A percentile compares a stretch with the other conserved stretches of the same genome.
These are phyloP conservation scores for Dothiorella sarmentorum DNA, from an alignment of 2,329 filamentous ascomycete species.

Conservation along the genomic window DNA sequence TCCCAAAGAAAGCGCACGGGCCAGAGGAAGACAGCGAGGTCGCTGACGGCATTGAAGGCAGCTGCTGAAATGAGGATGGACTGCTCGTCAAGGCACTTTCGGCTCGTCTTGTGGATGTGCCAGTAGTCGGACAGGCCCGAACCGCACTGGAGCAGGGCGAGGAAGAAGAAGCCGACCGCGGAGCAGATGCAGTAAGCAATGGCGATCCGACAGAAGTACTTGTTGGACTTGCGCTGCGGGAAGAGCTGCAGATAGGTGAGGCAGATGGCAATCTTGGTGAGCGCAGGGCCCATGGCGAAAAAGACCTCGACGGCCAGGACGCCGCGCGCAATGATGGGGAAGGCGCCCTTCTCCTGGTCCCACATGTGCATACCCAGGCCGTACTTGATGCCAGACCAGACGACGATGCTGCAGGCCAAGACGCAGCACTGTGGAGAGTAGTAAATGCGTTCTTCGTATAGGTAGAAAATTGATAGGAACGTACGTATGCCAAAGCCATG, in stretches of 20 bases:
- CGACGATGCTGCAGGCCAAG: no score
- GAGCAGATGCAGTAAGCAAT: slow-evolving; percentile 25
- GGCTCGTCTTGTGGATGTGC: not conserved
- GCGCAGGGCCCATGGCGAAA: not conserved
- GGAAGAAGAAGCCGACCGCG: slow-evolving; percentile 24
- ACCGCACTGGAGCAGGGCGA: slow-evolving; percentile 24
- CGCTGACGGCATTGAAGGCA: slow-evolving; percentile 29
- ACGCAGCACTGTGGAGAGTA: not conserved
- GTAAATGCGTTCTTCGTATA: not conserved
- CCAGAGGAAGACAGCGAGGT: slow-evolving; percentile 33
- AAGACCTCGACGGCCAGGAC: slow-evolving; percentile 42
- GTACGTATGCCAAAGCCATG: slow-evolving; percentile 27
- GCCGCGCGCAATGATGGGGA: not conserved
- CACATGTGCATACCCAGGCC: no score
- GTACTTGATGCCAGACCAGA: no score
- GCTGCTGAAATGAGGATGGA: slow-evolving; percentile 25
- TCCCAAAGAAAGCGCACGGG: slow-evolving; percentile 27
- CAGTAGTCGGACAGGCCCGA: not conserved
- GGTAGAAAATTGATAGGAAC: not conserved
- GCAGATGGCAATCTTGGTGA: slow-evolving; percentile 28
- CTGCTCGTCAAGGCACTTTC: slow-evolving; percentile 27
- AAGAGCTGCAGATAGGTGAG: slow-evolving; percentile 30
- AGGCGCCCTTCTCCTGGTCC: no score
- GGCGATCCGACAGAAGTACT: slow-evolving; percentile 28
- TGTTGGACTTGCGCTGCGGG: slow-evolving; percentile 23